Evolutionary conservation across 495 filamentous ascomycete species (phyloP).

Genomic region (Lichenothelia convexa): DNA sequence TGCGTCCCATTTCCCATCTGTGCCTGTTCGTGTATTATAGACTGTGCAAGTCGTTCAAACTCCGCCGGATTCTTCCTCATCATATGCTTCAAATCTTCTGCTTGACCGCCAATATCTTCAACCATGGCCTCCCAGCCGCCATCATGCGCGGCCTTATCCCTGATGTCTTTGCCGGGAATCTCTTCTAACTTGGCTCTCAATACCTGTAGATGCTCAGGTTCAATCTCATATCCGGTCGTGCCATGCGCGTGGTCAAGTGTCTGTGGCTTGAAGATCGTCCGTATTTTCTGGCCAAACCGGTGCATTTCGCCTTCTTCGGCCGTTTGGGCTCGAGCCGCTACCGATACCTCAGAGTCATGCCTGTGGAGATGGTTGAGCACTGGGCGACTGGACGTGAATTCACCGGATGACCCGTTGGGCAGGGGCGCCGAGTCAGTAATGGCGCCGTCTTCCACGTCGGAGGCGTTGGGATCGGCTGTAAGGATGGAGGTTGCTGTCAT

Average conservation of each 20-base stretch:
- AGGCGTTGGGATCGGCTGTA: constrained; percentile 6
- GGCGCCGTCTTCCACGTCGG: constrained; percentile 12
- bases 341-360: constrained; percentile 58
- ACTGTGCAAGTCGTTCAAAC: too few relatives aligned
- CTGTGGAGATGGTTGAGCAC: constrained; percentile 46
- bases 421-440: constrained; percentile 16
- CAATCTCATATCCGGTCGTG: constrained; percentile 18
- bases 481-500: constrained; percentile 17
- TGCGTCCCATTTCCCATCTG: too few relatives aligned
- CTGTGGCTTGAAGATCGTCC: constrained; percentile 38
- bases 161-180: constrained; percentile 15
- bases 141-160: constrained; percentile 6
- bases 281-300: constrained; percentile 63
- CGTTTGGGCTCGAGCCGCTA: constrained; percentile 58
- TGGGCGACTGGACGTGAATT: constrained; percentile 1
- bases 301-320: constrained; percentile 83
- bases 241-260: constrained; percentile 22
- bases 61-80: constrained; percentile 13
- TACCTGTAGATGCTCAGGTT: constrained; percentile 1
- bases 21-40: too few relatives aligned
- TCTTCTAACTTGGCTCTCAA: constrained; percentile 13
- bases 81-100: constrained; percentile 18
- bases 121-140: constrained; percentile 16
- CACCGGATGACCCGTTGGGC: constrained; percentile 1
- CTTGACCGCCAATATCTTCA: constrained; percentile 16